Evolutionary conservation across 805 yeast genomes (phyloP), one percentile per base, ranked within the genome.

Genomic region (Barnettozyma sucrosica): DNA sequence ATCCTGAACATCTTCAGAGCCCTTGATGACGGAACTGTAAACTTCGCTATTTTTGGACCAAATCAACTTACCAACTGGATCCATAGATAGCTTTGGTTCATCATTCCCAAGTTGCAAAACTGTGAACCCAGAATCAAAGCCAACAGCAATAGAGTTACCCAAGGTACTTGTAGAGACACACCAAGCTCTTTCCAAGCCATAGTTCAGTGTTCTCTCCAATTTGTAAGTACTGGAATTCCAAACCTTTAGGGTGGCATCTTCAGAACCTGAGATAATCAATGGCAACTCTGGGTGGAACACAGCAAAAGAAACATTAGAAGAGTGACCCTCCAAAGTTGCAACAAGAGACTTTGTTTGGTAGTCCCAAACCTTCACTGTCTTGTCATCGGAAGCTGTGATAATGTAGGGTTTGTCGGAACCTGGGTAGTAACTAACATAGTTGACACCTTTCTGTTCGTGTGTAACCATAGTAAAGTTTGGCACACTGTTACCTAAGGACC

Each of bases 271-370:
- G 42, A 93, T 77, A 54, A 93, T 90, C 55, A 92, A 71, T 20
- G 99, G 99, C 61, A 93, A 75, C 61, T 92, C 95, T n/a, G 97
- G 96, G 66, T 93, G 99, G 83, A 90, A 93, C 32, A 90, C 80
- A 7, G 99, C 99, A 71, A 89, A 93, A 24, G 97, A 89, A 38
- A 93, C 99, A 65, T 93, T 93, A 40, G 95, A 79, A 56, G 89
- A 74, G 64, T 93, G 99, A 32, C 97, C 99, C 63, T 85, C 95
- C 57, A 93, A 74, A 24, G 95, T 85, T 10, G 98, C 97, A 43
- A 93, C 95, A 64, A 93, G 84, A 7, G 95, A 81, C 71, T 93
- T 93, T 38, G 97, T 89, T 75, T 93, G 99, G 63, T 93, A 93
- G 68, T 90, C 98, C 96, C 97, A 92, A 44, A 90, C 75, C 60